A percentile compares a stretch with the other conserved stretches of the same genome.
Evolutionary conservation across 441 rosid genomes (phyloP).

Genomic region (Adansonia gregorii): DNA sequence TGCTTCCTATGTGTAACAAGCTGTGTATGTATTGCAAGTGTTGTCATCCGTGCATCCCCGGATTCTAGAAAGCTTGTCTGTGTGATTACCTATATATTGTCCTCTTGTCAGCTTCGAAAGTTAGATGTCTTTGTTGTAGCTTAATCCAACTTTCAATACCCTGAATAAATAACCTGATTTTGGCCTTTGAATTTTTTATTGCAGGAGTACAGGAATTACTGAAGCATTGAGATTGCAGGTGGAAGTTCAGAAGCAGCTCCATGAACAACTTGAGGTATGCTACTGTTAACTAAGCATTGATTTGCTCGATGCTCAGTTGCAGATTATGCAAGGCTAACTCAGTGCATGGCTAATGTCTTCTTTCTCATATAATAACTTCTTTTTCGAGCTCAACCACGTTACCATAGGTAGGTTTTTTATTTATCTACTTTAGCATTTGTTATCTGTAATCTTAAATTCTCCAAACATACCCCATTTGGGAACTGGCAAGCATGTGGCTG

Average conservation of each 20-base stretch:
- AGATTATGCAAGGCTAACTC: neutral
- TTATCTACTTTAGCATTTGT: slow-evolving; percentile 1
- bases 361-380: slow-evolving; percentile 6
- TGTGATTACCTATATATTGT: neutral
- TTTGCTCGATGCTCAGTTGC: neutral
- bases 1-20: neutral
- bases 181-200: neutral
- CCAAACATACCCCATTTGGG: neutral
- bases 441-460: neutral
- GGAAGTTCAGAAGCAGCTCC: slow-evolving; percentile 91
- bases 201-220: slow-evolving; percentile 76
- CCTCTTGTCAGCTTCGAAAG: neutral
- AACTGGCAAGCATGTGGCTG: slow-evolving; percentile 19
- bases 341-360: neutral
- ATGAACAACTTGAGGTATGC: slow-evolving; percentile 92
- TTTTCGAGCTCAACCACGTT: neutral
- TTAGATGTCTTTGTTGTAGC: neutral
- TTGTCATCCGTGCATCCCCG: neutral
- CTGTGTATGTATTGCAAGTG: neutral
- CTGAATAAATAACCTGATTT: slow-evolving; percentile 21
- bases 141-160: neutral
- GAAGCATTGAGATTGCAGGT: slow-evolving; percentile 89
- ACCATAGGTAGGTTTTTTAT: neutral
- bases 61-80: too few relatives aligned
- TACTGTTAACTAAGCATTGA: slow-evolving; percentile 12